Evolutionary conservation across 164 flowering plant species (phyloP).

Genomic region (Protea cynaroides): DNA sequence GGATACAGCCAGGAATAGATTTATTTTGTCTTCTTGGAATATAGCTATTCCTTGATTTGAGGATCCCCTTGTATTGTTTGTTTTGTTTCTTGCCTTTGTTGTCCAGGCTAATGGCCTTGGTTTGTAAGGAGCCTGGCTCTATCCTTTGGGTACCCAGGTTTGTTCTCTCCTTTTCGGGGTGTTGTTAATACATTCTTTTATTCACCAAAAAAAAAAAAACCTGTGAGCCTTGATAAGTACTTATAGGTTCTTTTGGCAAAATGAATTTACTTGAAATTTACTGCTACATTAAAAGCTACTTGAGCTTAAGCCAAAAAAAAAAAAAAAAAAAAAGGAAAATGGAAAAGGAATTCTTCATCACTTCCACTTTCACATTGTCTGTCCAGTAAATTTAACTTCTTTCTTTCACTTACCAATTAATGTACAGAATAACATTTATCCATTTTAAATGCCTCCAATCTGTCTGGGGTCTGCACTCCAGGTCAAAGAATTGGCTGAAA

Average conservation of each 20-base stretch:
- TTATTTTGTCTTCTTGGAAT: too few relatives aligned
- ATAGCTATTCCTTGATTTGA: too few relatives aligned
- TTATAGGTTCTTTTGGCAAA: background rate
- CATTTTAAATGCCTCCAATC: background rate
- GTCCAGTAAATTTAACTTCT: background rate
- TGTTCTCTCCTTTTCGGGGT: too few relatives aligned
- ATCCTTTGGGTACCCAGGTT: too few relatives aligned
- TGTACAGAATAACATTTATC: background rate
- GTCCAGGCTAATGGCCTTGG: too few relatives aligned
- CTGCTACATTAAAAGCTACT: too few relatives aligned
- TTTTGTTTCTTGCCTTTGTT: too few relatives aligned
- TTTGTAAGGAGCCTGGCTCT: too few relatives aligned
- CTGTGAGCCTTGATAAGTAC: background rate
- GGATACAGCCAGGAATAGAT: too few relatives aligned
- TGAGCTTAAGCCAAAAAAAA: background rate
- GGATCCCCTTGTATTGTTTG: too few relatives aligned
- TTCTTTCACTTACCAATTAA: background rate
- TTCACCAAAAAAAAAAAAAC: too few relatives aligned
- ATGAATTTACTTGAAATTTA: background rate
- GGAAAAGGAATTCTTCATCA: background rate
- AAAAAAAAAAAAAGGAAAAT: background rate
- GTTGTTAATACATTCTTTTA: too few relatives aligned
- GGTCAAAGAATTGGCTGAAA: slow-evolving; percentile 94
- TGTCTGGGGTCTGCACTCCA: slow-evolving; percentile 18
- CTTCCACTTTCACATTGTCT: background rate